A percentile compares a stretch with the other conserved stretches of the same genome.
phyloP scores from a whole-genome alignment of 805 yeast genomes.

The Priceomyces melissophilus region DNA sequence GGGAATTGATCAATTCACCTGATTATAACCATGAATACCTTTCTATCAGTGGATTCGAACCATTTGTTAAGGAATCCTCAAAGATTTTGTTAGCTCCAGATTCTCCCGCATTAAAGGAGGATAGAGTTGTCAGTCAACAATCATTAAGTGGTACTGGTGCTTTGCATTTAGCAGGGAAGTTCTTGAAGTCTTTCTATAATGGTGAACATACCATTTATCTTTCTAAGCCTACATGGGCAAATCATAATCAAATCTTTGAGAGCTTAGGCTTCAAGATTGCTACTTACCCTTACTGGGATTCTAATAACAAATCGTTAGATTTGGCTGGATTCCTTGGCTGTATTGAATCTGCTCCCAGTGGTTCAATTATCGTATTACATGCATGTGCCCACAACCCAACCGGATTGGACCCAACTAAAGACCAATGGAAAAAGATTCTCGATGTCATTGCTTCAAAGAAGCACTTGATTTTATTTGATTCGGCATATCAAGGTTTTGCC shows the following conservation, averaged over 20 bases:
- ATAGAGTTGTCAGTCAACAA: constrained; percentile 62
- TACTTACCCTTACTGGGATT: constrained; percentile 85
- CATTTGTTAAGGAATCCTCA: constrained; percentile 68
- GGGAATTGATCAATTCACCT: constrained; percentile 53
- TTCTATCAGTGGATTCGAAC: constrained; percentile 72
- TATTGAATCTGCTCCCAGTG: constrained; percentile 64
- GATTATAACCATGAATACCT: constrained; percentile 82
- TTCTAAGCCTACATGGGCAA: constrained; percentile 96
- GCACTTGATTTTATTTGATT: constrained; percentile 84
- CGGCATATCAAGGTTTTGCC: constrained; percentile 97
- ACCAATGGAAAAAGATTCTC: constrained; percentile 75
- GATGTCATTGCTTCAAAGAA: constrained; percentile 54
- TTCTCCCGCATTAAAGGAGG: constrained; percentile 47
- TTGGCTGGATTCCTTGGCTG: constrained; percentile 62
- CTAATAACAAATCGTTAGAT: constrained; percentile 64
- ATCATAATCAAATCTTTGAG: constrained; percentile 82
- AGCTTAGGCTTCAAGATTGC: constrained; percentile 64
- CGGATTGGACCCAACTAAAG: constrained; percentile 86
- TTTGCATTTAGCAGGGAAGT: constrained; percentile 78
- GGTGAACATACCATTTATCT: constrained; percentile 55
- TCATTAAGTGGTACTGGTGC: constrained; percentile 90
- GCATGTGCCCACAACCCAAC: constrained; percentile 99
- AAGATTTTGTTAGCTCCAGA: constrained; percentile 66
- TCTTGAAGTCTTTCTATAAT: constrained; percentile 51
- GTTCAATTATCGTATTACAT: constrained; percentile 80